phyloP scores from a whole-genome alignment of 345 rosid genomes.

The Cochlearia excelsa region DNA sequence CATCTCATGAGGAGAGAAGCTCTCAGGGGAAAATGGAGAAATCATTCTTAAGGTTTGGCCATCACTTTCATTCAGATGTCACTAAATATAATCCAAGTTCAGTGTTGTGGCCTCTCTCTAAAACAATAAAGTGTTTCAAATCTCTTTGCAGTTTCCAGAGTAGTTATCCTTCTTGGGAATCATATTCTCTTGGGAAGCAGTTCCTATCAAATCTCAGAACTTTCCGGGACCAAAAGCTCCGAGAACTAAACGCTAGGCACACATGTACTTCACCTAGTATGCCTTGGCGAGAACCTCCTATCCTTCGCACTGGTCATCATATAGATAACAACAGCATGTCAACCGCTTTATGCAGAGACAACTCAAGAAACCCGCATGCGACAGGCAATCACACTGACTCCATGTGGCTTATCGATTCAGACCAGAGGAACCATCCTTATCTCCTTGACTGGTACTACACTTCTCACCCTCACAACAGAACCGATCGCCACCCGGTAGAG shows the following conservation, averaged over 20 bases:
- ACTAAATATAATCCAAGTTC: background rate
- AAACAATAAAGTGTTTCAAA: conserved; percentile 10
- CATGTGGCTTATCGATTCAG: conserved; percentile 63
- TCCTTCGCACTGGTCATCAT: conserved; percentile 35
- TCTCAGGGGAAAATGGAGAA: conserved; percentile 99
- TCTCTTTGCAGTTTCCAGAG: conserved; percentile 75
- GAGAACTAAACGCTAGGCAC: conserved; percentile 45
- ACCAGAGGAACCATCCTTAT: conserved; percentile 72
- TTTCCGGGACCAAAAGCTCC: conserved; percentile 73
- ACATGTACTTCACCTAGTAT: conserved; percentile 45
- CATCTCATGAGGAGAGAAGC: conserved; percentile 57
- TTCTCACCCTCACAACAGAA: conserved; percentile 42
- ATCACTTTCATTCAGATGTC: background rate
- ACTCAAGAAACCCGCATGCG: conserved; percentile 36
- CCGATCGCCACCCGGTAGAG: conserved; percentile 26
- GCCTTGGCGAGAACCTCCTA: conserved; percentile 48
- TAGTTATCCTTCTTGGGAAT: conserved; percentile 88
- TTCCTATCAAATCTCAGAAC: conserved; percentile 66
- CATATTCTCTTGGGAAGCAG: conserved; percentile 75
- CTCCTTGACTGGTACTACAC: conserved; percentile 91
- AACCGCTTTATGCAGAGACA: conserved; percentile 43
- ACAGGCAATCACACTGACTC: conserved; percentile 49
- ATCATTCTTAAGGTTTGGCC: conserved; percentile 82
- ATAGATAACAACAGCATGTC: conserved; percentile 39
- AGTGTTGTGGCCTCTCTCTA: conserved; percentile 8